Conservation (phyloP, 805 yeast species). For the Saccharomyces kudriavzevii region DNA sequence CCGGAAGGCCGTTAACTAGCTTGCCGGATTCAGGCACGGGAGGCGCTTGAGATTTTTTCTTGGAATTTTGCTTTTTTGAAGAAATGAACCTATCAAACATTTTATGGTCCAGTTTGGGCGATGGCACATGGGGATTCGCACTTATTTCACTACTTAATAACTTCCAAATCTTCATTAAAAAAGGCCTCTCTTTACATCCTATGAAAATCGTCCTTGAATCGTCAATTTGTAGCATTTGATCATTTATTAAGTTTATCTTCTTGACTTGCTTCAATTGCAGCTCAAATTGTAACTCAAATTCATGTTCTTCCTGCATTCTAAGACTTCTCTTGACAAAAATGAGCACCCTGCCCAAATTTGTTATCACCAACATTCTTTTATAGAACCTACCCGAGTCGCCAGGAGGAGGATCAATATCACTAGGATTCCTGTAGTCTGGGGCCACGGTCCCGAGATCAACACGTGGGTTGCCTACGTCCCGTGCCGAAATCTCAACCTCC, state of each 20-base stretch:
- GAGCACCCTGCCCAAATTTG: conserved; percentile 56
- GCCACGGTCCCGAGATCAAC: not conserved
- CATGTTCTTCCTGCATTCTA: not conserved
- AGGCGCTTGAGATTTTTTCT: conserved; percentile 8
- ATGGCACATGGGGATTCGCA: not conserved
- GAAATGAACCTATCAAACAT: not conserved
- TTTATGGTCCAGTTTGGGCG: not conserved
- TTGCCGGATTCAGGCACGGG: conserved; percentile 28
- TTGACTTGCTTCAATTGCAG: not conserved
- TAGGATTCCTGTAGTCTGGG: not conserved
- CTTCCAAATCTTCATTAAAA: not conserved
- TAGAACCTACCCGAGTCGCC: conserved; percentile 30
- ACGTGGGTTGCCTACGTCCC: not conserved
- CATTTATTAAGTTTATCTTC: not conserved
- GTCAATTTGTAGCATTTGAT: not conserved
- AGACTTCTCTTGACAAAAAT: conserved; percentile 36
- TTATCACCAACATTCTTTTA: conserved; percentile 47
- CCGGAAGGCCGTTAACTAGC: conserved; percentile 31
- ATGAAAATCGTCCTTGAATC: not conserved
- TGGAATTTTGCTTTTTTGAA: conserved; percentile 5
- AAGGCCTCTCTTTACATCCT: not conserved
- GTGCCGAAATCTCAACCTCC: not conserved
- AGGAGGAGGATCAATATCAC: not conserved
- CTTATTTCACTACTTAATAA: not conserved
- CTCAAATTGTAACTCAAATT: not conserved